These are phyloP conservation scores for Gilbertella persicaria DNA, from an alignment of 371 early-diverging fungal species.

Conservation along the genomic window DNA sequence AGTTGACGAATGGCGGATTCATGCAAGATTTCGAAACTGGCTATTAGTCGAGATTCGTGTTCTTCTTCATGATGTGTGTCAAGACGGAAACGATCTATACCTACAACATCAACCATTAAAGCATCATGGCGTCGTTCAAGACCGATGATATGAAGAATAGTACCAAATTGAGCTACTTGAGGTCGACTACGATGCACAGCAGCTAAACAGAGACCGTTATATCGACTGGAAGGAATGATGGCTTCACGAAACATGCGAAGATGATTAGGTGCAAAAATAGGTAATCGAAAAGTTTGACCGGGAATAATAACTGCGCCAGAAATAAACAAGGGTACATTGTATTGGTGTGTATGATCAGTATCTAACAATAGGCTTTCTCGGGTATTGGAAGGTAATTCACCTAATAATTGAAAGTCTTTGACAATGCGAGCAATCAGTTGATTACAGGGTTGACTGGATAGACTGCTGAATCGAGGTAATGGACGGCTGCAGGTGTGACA, in stretches of 20 bases:
- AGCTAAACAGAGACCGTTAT: constrained; percentile 22
- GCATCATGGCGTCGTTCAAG: constrained; percentile 16
- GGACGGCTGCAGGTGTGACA: constrained; percentile 23
- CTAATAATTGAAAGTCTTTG: constrained; percentile 16
- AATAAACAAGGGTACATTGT: constrained; percentile 21
- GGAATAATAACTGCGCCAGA: constrained; percentile 24
- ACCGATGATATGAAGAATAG: constrained; percentile 21
- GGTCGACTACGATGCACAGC: constrained; percentile 23
- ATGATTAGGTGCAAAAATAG: constrained; percentile 17
- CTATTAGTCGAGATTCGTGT: constrained; percentile 6
- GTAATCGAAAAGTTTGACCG: constrained; percentile 17
- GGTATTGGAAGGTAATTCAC: constrained; percentile 4
- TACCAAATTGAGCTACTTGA: constrained; percentile 29
- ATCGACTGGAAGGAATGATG: constrained; percentile 19
- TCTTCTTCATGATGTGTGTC: constrained; percentile 11
- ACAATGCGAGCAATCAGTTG: constrained; percentile 15
- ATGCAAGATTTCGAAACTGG: constrained; percentile 15
- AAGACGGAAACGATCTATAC: constrained; percentile 23
- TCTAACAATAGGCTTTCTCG: constrained; percentile 9
- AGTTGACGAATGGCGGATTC: constrained; percentile 10
- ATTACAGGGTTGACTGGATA: constrained; percentile 18
- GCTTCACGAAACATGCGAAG: constrained; percentile 10
- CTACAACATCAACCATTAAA: constrained; percentile 22
- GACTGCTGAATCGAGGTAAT: constrained; percentile 22
- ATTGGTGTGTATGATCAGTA: constrained; percentile 6